Base-by-base conservation (phyloP, 495 filamentous ascomycete species). In the Podospora sp. region DNA sequence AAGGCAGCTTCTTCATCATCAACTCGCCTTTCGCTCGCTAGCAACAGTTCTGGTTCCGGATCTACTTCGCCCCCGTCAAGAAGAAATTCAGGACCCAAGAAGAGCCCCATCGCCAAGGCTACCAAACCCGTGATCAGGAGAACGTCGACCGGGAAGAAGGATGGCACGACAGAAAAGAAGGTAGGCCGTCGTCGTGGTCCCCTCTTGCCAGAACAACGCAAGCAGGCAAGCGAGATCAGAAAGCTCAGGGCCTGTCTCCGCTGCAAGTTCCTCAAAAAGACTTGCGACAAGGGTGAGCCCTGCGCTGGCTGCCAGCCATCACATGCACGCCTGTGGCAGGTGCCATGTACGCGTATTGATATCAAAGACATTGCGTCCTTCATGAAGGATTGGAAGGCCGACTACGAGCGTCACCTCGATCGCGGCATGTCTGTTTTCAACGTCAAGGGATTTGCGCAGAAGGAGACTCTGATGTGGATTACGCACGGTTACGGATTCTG, bases 181-280 rank as follows among this genome's bases (percentile, higher is more conserved):
- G 90, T 97, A 46, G 93, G 93, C 53, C 88, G 91, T 75, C 84
- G 93, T 72, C 90, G 89, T 73, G 93, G 93, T 26, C 93, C 93
- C 22, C 86, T 97, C 65, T 86, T 92, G 70, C 92, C 92, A n/a
- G 93, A 97, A 69, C 93, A 97, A 78, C 87, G 93, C 63, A 94
- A 95, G 80, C 93, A 97, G 79, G 93, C 93, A 35, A 92, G 91
- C 68, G 93, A 97, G 79, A 97, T 97, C 68, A 87, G 93, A 71
- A 97, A 97, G 77, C 82, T 97, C 70, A 86, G 93, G 68, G 93
- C 93, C 35, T 97, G 93, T 77, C 83, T 97, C 57, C 89, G 93
- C n/a, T 97, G 93, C 86, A 97, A 96, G 79, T 97, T 97, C 80
- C 83, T 97, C 71, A 97, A 97, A 86, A 97, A 97, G 86, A 97